A percentile compares a stretch with the other conserved stretches of the same genome.
Conservation (phyloP, 2,329 filamentous ascomycete genomes). For the Pestalotiopsis sp. region DNA sequence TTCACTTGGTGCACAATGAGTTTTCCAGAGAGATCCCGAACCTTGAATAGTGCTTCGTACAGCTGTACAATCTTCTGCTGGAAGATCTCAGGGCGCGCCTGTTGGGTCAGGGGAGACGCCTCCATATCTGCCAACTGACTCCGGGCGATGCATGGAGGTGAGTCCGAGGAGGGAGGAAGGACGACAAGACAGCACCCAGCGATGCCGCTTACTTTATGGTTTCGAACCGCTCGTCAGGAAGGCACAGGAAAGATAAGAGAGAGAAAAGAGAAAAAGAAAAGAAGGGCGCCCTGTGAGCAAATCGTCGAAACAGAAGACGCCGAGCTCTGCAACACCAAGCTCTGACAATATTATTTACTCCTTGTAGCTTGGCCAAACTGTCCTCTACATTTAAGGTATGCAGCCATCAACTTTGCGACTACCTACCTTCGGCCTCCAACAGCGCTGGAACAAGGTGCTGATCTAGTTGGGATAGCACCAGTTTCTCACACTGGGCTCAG, state of each 20-base stretch:
- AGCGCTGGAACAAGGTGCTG: not conserved
- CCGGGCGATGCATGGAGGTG: slow-evolving; percentile 17
- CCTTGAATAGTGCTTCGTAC: slow-evolving; percentile 82
- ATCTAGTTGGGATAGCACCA: not conserved
- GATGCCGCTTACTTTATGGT: not conserved
- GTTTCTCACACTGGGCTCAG: not conserved
- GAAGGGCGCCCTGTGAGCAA: not conserved
- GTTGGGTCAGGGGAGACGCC: slow-evolving; percentile 88
- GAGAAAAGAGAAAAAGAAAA: not conserved
- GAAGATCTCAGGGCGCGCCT: slow-evolving; percentile 85
- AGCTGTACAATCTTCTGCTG: slow-evolving; percentile 91
- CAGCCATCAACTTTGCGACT: not conserved
- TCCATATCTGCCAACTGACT: slow-evolving; percentile 59
- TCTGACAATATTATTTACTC: slow-evolving; percentile 1
- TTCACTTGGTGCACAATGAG: slow-evolving; percentile 1
- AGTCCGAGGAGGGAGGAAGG: not conserved
- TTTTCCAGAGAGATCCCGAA: slow-evolving; percentile 32
- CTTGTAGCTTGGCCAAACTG: slow-evolving; percentile 12
- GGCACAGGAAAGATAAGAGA: not conserved
- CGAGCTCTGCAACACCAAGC: not conserved
- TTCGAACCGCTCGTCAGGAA: not conserved
- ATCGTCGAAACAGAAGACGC: not conserved
- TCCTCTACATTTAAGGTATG: slow-evolving; percentile 4
- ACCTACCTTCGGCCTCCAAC: not conserved
- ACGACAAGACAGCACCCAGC: not conserved